These are phyloP conservation scores for Coemansia sp. DNA, from an alignment of 192 early-diverging fungal species.

Conservation along the genomic window DNA sequence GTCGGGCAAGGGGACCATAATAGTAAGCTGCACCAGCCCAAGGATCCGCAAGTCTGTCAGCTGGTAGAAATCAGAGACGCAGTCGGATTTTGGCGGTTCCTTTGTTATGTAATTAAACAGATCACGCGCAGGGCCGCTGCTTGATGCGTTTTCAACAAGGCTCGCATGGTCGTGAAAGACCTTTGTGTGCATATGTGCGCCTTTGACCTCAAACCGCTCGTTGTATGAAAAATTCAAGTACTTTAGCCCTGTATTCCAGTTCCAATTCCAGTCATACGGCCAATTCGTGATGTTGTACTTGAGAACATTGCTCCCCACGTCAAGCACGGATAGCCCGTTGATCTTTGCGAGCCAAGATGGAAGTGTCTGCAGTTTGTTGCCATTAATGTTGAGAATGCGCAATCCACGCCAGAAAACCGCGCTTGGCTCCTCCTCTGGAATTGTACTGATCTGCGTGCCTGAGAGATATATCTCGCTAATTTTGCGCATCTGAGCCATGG, in stretches of 20 bases:
- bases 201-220: slow-evolving; percentile 84
- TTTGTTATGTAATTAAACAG: slow-evolving; percentile 52
- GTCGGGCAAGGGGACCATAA: slow-evolving; percentile 77
- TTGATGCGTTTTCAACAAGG: slow-evolving; percentile 37
- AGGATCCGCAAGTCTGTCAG: slow-evolving; percentile 76
- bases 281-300: slow-evolving; percentile 95
- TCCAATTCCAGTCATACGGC: slow-evolving; percentile 98
- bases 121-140: slow-evolving; percentile 34
- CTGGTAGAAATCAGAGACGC: slow-evolving; percentile 70
- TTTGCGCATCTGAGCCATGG: slow-evolving; percentile 67
- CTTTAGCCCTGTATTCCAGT: slow-evolving; percentile 86
- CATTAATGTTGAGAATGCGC: slow-evolving; percentile 80
- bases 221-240: slow-evolving; percentile 92
- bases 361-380: slow-evolving; percentile 85
- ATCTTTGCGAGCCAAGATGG: slow-evolving; percentile 92
- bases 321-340: slow-evolving; percentile 70
- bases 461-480: slow-evolving; percentile 78
- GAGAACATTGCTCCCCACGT: slow-evolving; percentile 83
- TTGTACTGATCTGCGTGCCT: slow-evolving; percentile 77
- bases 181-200: slow-evolving; percentile 56
- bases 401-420: slow-evolving; percentile 66
- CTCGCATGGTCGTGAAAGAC: slow-evolving; percentile 53
- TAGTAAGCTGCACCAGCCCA: slow-evolving; percentile 90
- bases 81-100: slow-evolving; percentile 61
- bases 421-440: slow-evolving; percentile 82